Evolutionary conservation across 768 basidiomycete genomes (phyloP), one percentile per base, ranked within the genome.

Genomic region (Phanerochaete sordida): DNA sequence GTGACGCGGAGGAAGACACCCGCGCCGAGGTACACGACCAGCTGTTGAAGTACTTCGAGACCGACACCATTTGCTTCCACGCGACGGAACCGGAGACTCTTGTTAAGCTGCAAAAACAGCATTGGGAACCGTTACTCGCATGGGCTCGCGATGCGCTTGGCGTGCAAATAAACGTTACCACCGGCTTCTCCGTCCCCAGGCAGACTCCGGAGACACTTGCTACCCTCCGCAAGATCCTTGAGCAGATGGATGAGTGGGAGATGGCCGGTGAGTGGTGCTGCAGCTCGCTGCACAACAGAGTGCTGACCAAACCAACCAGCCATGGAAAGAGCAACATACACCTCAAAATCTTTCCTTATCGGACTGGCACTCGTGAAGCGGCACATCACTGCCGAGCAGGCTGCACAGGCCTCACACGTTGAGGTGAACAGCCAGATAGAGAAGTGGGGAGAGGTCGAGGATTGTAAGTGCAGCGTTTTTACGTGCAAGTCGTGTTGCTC

Each of bases 371-470:
- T 99, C 31, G 85, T 94, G 31, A 85, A 84, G 66, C 87, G 85
- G 33, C 84, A 81, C 59, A 70, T 98, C 44, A 84, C 84, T 3
- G 91, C 86, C 1, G 92, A 99, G 67, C 78, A 93, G 69, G 95
- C 96, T 9, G 84, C 95, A 1, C 73, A 85, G 52, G 93, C 92
- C 0, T 83, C 93, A 7, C 88, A 90, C 55, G 95, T 96, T 8
- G 97, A 99, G 75, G 96, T 99, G 0, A 81, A 87, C 63, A 95
- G 93, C 71, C 96, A 98, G 76, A 98, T 98, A 61, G 86, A 95
- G 73, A 82, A 87, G 51, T 99, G 97, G 97, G 97, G 97, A n/a
- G 96, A 98, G 75, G 97, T 99, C 0, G 97, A 98, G 78, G 97
- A 98, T 72, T 93, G 96, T 98, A 68, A 79, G 97, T 80, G 30